Conservation (phyloP, 306 rosid genomes). For the Rubus parviflorus region DNA sequence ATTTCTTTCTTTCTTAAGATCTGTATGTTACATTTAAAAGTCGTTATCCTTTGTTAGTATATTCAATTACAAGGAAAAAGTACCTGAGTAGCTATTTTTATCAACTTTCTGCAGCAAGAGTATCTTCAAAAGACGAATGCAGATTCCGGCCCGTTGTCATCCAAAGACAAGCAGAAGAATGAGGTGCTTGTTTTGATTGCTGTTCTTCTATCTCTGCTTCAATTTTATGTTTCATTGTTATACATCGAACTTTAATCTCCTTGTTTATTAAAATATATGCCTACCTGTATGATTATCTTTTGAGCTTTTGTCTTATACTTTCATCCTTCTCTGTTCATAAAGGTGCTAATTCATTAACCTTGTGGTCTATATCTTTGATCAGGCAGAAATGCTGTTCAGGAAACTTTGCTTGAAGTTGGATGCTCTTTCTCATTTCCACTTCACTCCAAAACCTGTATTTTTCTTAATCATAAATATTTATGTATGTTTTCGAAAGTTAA, state of each 20-base stretch:
- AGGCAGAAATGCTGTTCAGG: slow-evolving; percentile 80
- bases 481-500: background rate
- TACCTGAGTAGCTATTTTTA: background rate
- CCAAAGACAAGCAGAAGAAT: slow-evolving; percentile 66
- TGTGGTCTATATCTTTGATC: slow-evolving; percentile 32
- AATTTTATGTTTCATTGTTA: background rate
- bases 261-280: background rate
- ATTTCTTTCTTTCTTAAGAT: background rate
- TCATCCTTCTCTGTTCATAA: background rate
- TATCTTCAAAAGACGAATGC: slow-evolving; percentile 65
- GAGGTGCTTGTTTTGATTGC: slow-evolving; percentile 49
- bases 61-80: background rate
- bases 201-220: background rate
- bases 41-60: background rate
- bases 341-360: slow-evolving; percentile 21
- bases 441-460: slow-evolving; percentile 91
- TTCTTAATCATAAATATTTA: slow-evolving; percentile 18
- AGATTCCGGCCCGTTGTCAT: slow-evolving; percentile 58
- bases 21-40: slow-evolving; percentile 1
- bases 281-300: background rate
- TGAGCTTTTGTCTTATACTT: background rate
- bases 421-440: slow-evolving; percentile 92
- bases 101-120: slow-evolving; percentile 67
- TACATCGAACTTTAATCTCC: slow-evolving; percentile 15
- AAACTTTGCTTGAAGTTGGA: slow-evolving; percentile 81